Evolutionary conservation across 2,329 filamentous ascomycete genomes (phyloP), one percentile per base, ranked within the genome.

Genomic region (Tolypocladium capitatum): DNA sequence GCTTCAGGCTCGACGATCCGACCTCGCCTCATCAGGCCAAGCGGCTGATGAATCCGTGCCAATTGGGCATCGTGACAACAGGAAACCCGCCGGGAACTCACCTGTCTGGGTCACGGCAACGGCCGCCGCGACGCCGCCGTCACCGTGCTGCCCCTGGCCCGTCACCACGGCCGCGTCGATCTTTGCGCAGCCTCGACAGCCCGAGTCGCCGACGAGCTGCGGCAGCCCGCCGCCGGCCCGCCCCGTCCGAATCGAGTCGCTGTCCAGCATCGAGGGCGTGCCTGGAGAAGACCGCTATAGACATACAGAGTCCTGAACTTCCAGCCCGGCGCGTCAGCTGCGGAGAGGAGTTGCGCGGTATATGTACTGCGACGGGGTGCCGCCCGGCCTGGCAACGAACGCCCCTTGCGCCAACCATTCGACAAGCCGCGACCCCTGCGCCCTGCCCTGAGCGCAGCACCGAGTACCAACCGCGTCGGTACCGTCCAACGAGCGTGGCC

Each of bases 181-280:
- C 21, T 28, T 46, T 27, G 48, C 46, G 41, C 49, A 50, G 4
- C 50, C 46, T 24, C 45, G 36, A 43, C 50, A 51, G 30, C 27
- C 13, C 16, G 21, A 7, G n/a, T 11, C 3, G 16, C 16, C 14
- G 20, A 24, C 36, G 35, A 24, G 20, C 35, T 24, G 3, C 3
- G 13, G 38, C 20, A 24, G 5, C 20, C 13, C 36, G 36, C 13
- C 21, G 36, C 21, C 18, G 14, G 21, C 14, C 14, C 21, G 24
- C 8, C 16, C 14, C 38, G 24, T 41, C 24, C 4, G 16, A 2
- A 11, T 28, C 38, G 38, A 11, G 16, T 41, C 14, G 3, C n/a
- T 10, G 7, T 24, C 38, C 38, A 41, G 24, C 24, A 28, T 41
- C 24, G 16, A n/a, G 21, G 16, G 21, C 14, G 5, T 10, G 31